A percentile compares a stretch with the other conserved stretches of the same genome.
Evolutionary conservation across 129 eudicot genomes (phyloP).

Genomic region (Tagetes erecta): DNA sequence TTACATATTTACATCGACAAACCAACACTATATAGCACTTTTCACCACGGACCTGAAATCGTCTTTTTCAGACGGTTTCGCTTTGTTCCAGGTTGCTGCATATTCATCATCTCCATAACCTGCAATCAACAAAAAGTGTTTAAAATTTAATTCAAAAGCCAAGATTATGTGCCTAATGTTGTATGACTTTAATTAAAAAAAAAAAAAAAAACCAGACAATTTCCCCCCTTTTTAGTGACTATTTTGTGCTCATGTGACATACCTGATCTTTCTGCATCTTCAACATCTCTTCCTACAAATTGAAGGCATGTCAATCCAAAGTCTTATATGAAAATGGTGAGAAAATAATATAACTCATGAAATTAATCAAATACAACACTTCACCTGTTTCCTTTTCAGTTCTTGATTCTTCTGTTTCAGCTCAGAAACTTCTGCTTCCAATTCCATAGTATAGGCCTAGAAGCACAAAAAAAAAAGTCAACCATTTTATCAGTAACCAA

Average conservation of each 20-base stretch:
- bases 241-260: not conserved
- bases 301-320: not conserved
- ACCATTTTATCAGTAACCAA: not conserved
- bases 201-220: not conserved
- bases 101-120: slow-evolving; percentile 70
- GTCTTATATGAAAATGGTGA: not conserved
- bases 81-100: slow-evolving; percentile 54
- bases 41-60: slow-evolving; percentile 88
- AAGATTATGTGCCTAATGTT: not conserved
- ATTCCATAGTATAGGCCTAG: slow-evolving; percentile 91
- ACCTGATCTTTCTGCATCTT: slow-evolving; percentile 96
- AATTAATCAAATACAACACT: slow-evolving; percentile 1
- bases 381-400: slow-evolving; percentile 69
- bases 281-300: slow-evolving; percentile 60
- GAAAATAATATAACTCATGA: not conserved
- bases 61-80: slow-evolving; percentile 68
- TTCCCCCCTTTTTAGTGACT: not conserved
- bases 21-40: slow-evolving; percentile 13
- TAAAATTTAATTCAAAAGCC: not conserved
- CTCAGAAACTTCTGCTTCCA: slow-evolving; percentile 90
- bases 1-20: slow-evolving; percentile 24
- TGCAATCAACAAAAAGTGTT: slow-evolving; percentile 22
- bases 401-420: slow-evolving; percentile 79
- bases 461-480: slow-evolving; percentile 21
- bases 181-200: not conserved